Base-by-base conservation (phyloP, 2,329 filamentous ascomycete genomes). In the Biscogniauxia mediterranea region DNA sequence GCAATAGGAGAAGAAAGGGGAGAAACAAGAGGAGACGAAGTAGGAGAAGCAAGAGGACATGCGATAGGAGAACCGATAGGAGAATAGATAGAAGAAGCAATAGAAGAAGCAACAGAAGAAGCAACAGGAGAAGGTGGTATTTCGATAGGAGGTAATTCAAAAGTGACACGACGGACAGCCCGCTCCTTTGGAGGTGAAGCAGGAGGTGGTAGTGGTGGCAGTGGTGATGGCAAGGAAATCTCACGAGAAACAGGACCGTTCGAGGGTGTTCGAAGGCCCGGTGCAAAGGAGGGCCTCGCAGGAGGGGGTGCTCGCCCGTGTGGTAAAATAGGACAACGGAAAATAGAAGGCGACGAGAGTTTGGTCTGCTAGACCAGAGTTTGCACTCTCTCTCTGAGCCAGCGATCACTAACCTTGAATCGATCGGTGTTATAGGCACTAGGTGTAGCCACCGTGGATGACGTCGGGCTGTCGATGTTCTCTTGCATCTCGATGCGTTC, bases 401-500 rank as follows among this genome's bases (percentile, higher is more conserved):
- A 54, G 8, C 51, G n/a, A 8, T 54, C 28, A 64, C 64, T 61
- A 20, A 64, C 64, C 59, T 64, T 59, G 13, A 57, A 46, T 54
- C 54, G 46, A 6, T 54, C 52, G 5, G 54, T 57, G 17, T 58
- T 56, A 20, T 58, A 59, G 32, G 49, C 57, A 60, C 61, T 61
- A 57, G 61, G 61, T 50, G 63, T 62, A 58, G 60, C 58, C 15
- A 49, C 50, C 8, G 54, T 52, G 5, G 61, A 64, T 8, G 65
- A 59, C 42, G 59, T 60, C 5, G 66, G 64, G 52, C 62, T 68
- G 58, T 21, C 21, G 46, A 57, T 20, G 32, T 82, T 83, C 69
- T 83, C 80, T 64, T 82, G 83, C 56, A 72, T 74, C 46, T 75
- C 73, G 52, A 72, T 64, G 57, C 71, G 71, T 56, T 71, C 68